Percentiles rank a stretch among this genome's conserved stretches.
These are phyloP conservation scores for Candida ovalis DNA, from an alignment of 805 yeast species.

Conservation along the genomic window DNA sequence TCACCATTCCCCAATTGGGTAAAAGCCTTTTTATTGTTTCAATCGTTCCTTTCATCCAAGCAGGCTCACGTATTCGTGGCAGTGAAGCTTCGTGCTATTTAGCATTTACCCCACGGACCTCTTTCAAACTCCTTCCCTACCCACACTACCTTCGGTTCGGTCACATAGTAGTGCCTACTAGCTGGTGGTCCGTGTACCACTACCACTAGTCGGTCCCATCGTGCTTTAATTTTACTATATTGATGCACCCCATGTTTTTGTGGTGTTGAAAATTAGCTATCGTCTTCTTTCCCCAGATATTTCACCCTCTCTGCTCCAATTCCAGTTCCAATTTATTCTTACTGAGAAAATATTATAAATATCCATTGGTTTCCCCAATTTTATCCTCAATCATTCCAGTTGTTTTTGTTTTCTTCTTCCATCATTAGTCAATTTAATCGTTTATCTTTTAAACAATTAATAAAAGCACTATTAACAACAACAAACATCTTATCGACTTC, in stretches of 20 bases:
- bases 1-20: neutral
- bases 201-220: too few relatives aligned
- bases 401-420: neutral
- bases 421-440: neutral
- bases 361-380: neutral
- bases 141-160: neutral
- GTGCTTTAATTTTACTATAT: too few relatives aligned
- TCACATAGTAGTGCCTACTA: neutral
- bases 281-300: neutral
- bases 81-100: neutral
- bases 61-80: neutral
- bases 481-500: neutral
- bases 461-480: neutral
- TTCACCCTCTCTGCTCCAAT: neutral
- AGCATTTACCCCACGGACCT: neutral
- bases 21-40: neutral
- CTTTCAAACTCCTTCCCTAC: neutral
- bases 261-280: neutral
- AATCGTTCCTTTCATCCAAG: neutral
- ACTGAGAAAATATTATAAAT: neutral
- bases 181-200: neutral
- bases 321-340: neutral
- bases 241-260: neutral
- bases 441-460: neutral
- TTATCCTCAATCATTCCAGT: neutral